These are phyloP conservation scores for Botrytis deweyae DNA, from an alignment of 2,329 filamentous ascomycete species.

Conservation along the genomic window DNA sequence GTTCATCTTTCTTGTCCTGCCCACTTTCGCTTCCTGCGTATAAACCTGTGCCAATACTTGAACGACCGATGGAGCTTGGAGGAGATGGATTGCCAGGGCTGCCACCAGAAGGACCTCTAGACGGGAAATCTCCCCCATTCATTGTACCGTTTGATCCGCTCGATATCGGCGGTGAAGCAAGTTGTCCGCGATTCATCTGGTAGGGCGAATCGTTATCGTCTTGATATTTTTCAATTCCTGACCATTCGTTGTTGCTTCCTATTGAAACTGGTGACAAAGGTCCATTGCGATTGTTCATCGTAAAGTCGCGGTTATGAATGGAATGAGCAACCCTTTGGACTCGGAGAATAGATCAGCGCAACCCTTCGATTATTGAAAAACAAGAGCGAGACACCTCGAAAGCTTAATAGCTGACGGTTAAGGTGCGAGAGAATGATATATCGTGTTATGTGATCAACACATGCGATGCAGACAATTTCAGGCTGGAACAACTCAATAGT, in stretches of 20 bases:
- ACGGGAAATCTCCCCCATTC: constrained; percentile 57
- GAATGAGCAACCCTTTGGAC: constrained; percentile 7
- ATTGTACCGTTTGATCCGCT: constrained; percentile 60
- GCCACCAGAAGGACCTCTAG: constrained; percentile 45
- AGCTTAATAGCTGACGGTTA: constrained; percentile 6
- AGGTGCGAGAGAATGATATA: neutral
- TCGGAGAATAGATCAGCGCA: constrained; percentile 12
- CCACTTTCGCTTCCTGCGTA: constrained; percentile 68
- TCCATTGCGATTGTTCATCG: constrained; percentile 72
- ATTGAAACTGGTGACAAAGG: constrained; percentile 79
- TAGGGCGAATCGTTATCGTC: constrained; percentile 49
- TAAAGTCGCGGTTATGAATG: constrained; percentile 28
- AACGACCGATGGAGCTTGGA: constrained; percentile 82
- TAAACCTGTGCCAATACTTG: constrained; percentile 73
- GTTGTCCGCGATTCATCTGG: constrained; percentile 55
- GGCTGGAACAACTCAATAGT: constrained; percentile 16
- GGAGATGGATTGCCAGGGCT: constrained; percentile 72
- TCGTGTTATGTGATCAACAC: constrained; percentile 13
- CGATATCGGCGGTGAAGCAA: constrained; percentile 69
- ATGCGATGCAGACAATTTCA: constrained; percentile 3
- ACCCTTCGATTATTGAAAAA: constrained; percentile 7
- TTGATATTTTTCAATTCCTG: constrained; percentile 66
- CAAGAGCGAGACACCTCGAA: neutral
- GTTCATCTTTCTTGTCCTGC: constrained; percentile 63
- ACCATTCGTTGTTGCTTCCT: constrained; percentile 75